A percentile compares a stretch with the other conserved stretches of the same genome.
phyloP scores from a whole-genome alignment of 1,284 basidiomycete species.

The Gomphus bonarii region DNA sequence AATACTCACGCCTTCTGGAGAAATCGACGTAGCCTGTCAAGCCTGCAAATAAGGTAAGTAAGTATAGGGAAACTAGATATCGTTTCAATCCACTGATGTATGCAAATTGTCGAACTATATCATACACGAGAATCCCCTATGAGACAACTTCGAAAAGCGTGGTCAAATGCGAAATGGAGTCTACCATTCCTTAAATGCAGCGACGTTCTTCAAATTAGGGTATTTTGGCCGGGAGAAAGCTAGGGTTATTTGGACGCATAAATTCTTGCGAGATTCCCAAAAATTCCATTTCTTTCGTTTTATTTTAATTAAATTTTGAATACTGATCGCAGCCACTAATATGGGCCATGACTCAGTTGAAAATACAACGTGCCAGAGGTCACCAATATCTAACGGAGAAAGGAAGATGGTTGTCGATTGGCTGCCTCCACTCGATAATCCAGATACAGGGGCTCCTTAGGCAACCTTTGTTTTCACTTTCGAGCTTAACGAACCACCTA shows the following conservation, averaged over 20 bases:
- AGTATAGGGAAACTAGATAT: background rate
- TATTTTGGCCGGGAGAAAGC: background rate
- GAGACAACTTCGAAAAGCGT: background rate
- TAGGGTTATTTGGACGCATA: background rate
- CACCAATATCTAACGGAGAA: background rate
- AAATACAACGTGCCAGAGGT: slow-evolving; percentile 3
- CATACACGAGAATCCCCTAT: background rate
- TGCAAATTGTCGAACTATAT: background rate
- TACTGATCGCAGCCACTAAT: background rate
- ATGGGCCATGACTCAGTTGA: slow-evolving; percentile 1
- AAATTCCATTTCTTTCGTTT: background rate
- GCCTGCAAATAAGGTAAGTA: background rate
- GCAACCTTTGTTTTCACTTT: slow-evolving; percentile 5
- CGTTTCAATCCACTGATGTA: background rate
- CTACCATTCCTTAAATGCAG: background rate
- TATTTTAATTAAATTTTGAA: background rate
- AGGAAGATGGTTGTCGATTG: background rate
- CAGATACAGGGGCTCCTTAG: background rate
- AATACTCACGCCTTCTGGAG: background rate
- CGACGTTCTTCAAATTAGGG: background rate
- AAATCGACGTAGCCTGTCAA: slow-evolving; percentile 1
- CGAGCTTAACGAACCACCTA: background rate
- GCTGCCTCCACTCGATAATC: slow-evolving; percentile 1
- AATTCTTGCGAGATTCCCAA: background rate
- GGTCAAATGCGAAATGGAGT: slow-evolving; percentile 8